These are phyloP conservation scores for Suillus brevipes DNA, from an alignment of 768 basidiomycete species.

Conservation along the genomic window DNA sequence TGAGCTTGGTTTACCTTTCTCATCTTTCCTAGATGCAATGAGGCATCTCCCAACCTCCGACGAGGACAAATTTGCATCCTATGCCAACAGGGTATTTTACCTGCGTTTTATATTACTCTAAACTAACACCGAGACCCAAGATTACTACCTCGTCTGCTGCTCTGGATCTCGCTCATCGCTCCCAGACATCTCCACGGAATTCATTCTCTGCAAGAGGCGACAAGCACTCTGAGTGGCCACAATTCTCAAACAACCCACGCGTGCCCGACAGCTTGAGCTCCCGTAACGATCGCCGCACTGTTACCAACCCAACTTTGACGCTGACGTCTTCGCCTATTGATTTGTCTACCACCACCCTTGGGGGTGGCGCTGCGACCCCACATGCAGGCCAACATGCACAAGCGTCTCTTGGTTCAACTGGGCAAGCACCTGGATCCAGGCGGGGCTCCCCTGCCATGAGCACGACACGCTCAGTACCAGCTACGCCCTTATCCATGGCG, in stretches of 20 bases:
- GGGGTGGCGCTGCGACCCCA: conserved; percentile 65
- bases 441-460: conserved; percentile 69
- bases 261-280: conserved; percentile 56
- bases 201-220: conserved; percentile 61
- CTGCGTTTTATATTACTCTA: conserved; percentile 5
- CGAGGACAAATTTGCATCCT: conserved; percentile 80
- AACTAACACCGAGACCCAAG: conserved; percentile 34
- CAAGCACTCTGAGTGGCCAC: conserved; percentile 92
- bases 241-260: conserved; percentile 68
- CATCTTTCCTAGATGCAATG: conserved; percentile 68
- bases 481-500: conserved; percentile 67
- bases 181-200: conserved; percentile 73
- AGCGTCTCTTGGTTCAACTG: conserved; percentile 32
- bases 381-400: conserved; percentile 65
- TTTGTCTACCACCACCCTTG: conserved; percentile 42
- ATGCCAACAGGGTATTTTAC: conserved; percentile 57
- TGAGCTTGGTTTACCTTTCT: conserved; percentile 15
- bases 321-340: conserved; percentile 59
- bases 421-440: conserved; percentile 54
- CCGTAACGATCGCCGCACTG: conserved; percentile 65
- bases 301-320: conserved; percentile 72
- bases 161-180: conserved; percentile 86
- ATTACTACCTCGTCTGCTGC: conserved; percentile 89
- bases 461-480: conserved; percentile 79
- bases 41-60: conserved; percentile 84